Conservation (phyloP, 2,329 filamentous ascomycete species). For the Aspergillus proliferans region DNA sequence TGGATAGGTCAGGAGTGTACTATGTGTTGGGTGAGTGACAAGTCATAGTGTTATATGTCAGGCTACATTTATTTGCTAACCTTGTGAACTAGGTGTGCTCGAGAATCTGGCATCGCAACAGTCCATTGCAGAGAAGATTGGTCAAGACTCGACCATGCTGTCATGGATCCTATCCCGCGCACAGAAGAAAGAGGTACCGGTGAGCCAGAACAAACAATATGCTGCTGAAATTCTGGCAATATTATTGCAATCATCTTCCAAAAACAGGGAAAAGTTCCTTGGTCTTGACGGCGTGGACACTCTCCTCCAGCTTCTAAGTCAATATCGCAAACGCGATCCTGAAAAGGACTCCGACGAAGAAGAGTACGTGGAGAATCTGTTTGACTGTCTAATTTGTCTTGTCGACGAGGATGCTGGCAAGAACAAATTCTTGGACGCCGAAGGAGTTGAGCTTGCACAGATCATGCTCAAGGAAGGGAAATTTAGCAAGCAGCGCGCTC, state of each 20-base stretch:
- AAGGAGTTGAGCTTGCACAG: slow-evolving; percentile 83
- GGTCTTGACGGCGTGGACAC: slow-evolving; percentile 66
- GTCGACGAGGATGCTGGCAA: slow-evolving; percentile 72
- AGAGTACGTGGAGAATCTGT: slow-evolving; percentile 91
- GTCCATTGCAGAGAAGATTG: slow-evolving; percentile 64
- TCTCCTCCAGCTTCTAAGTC: slow-evolving; percentile 73
- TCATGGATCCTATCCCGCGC: slow-evolving; percentile 73
- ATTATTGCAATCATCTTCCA: slow-evolving; percentile 66
- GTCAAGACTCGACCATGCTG: slow-evolving; percentile 60
- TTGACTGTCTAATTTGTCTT: slow-evolving; percentile 76
- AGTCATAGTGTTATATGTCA: not conserved
- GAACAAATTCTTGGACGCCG: slow-evolving; percentile 73
- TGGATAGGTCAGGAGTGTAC: slow-evolving; percentile 80
- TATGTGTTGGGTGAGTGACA: slow-evolving; percentile 57
- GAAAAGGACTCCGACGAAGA: slow-evolving; percentile 81
- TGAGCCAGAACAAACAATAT: slow-evolving; percentile 92
- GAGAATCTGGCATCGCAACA: slow-evolving; percentile 77
- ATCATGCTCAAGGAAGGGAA: slow-evolving; percentile 90
- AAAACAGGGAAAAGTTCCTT: slow-evolving; percentile 60
- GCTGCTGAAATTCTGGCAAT: slow-evolving; percentile 88
- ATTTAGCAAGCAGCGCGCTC: slow-evolving; percentile 67
- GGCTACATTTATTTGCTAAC: not conserved
- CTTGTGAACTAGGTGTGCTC: slow-evolving; percentile 50
- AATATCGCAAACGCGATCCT: slow-evolving; percentile 81
- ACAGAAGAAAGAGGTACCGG: slow-evolving; percentile 58